These are phyloP conservation scores for Phaeosphaeria sp. DNA, from an alignment of 2,329 filamentous ascomycete species.

Conservation along the genomic window DNA sequence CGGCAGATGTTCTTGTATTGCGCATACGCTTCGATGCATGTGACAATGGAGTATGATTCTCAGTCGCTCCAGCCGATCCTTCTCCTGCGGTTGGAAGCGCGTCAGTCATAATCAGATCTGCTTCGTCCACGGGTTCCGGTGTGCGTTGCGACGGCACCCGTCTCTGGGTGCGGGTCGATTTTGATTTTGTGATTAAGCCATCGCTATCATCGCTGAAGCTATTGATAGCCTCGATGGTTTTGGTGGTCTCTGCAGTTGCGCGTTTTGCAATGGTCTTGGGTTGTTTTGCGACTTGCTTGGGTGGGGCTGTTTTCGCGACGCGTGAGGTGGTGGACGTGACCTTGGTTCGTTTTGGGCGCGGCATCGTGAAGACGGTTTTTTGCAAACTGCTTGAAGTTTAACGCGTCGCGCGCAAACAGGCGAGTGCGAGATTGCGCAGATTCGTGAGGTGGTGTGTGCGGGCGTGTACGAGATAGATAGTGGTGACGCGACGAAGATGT, in stretches of 20 bases:
- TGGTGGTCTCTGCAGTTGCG: conserved; percentile 18
- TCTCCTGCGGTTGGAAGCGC: conserved; percentile 34
- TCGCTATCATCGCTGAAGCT: conserved; percentile 47
- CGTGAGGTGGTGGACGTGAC: conserved; percentile 40
- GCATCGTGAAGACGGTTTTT: conserved; percentile 32
- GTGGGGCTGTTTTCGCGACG: conserved; percentile 35
- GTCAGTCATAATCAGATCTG: conserved; percentile 45
- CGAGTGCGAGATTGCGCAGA: conserved; percentile 6
- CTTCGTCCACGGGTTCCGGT: conserved; percentile 25
- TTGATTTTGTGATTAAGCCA: conserved; percentile 40
- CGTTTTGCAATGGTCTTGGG: not conserved
- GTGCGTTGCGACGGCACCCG: conserved; percentile 26
- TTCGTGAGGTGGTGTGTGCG: conserved; percentile 3
- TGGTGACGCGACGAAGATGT: conserved; percentile 5
- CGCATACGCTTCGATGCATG: conserved; percentile 26
- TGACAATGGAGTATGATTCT: conserved; percentile 28
- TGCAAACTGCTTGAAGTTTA: not conserved
- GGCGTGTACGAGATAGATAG: conserved; percentile 4
- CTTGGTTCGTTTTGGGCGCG: conserved; percentile 46
- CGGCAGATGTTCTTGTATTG: conserved; percentile 24
- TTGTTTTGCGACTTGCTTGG: conserved; percentile 25
- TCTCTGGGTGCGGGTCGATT: conserved; percentile 25
- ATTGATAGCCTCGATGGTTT: conserved; percentile 18
- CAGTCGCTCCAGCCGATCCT: conserved; percentile 5
- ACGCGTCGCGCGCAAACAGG: conserved; percentile 10